phyloP scores from a whole-genome alignment of 176 grass and related monocot species.

The Aechmea fasciata region DNA sequence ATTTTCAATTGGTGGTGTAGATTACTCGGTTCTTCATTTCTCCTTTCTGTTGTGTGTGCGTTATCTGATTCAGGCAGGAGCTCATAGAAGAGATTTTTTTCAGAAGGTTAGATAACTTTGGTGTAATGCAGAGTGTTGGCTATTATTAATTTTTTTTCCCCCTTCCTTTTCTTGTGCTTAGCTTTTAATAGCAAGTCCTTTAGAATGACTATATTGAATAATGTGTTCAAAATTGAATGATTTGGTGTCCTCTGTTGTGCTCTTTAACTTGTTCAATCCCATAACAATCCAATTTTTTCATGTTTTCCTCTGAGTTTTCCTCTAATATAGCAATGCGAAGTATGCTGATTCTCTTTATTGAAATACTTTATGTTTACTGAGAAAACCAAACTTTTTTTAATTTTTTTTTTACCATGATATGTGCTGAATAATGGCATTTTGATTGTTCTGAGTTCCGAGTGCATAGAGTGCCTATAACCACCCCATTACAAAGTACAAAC shows the following conservation, averaged over 20 bases:
- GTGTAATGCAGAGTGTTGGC: neutral
- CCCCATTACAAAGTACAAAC: too few species aligned
- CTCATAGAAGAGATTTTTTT: neutral
- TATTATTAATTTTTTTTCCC: neutral
- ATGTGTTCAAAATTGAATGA: neutral
- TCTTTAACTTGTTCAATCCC: neutral
- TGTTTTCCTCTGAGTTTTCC: neutral
- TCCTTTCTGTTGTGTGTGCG: neutral
- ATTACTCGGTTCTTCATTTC: conserved; percentile 9
- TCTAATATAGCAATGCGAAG: neutral
- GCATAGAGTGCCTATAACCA: too few species aligned
- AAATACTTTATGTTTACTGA: too few species aligned
- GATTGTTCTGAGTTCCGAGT: too few species aligned
- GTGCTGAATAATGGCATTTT: too few species aligned
- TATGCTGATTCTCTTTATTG: too few species aligned
- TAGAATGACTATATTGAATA: neutral
- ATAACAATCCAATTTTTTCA: neutral
- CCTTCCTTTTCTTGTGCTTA: neutral
- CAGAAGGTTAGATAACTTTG: neutral
- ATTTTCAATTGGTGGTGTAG: neutral
- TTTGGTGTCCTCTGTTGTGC: neutral
- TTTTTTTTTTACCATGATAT: too few species aligned
- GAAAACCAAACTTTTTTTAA: too few species aligned
- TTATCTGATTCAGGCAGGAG: neutral
- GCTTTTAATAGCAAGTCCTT: neutral